Conservation (phyloP, 768 basidiomycete genomes). For the Hericium erinaceus region DNA sequence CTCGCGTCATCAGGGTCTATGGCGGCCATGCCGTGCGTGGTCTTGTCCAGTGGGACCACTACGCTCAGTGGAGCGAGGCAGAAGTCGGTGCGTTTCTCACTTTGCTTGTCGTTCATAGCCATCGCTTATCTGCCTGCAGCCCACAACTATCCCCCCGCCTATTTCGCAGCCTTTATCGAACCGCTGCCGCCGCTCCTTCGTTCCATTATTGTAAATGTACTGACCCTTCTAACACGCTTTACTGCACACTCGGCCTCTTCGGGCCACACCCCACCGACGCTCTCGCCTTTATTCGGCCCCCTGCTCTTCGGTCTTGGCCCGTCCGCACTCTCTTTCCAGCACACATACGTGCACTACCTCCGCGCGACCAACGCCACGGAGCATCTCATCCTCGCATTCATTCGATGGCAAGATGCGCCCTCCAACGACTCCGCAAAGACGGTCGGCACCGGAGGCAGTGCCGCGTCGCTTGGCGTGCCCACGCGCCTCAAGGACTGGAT, state of each 20-base stretch:
- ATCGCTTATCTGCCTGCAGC: constrained; percentile 27
- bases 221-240: constrained; percentile 75
- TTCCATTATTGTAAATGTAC: constrained; percentile 54
- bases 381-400: constrained; percentile 84
- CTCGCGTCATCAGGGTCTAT: constrained; percentile 62
- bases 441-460: constrained; percentile 32
- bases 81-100: constrained; percentile 58
- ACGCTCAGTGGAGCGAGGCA: constrained; percentile 69
- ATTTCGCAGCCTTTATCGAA: constrained; percentile 64
- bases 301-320: constrained; percentile 76
- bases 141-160: constrained; percentile 55
- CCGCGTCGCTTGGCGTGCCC: constrained; percentile 58
- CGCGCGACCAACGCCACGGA: constrained; percentile 83
- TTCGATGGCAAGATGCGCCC: constrained; percentile 66
- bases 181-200: constrained; percentile 44
- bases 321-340: constrained; percentile 40
- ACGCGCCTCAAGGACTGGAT: constrained; percentile 88
- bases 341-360: constrained; percentile 63
- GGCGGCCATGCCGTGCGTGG: constrained; percentile 73
- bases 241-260: constrained; percentile 77
- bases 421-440: constrained; percentile 19
- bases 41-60: constrained; percentile 76
- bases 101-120: not conserved
- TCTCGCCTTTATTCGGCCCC: constrained; percentile 85
- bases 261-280: constrained; percentile 84